Conservation (phyloP, 2,329 filamentous ascomycete species). For the Aotearoamyces nothofagi region DNA sequence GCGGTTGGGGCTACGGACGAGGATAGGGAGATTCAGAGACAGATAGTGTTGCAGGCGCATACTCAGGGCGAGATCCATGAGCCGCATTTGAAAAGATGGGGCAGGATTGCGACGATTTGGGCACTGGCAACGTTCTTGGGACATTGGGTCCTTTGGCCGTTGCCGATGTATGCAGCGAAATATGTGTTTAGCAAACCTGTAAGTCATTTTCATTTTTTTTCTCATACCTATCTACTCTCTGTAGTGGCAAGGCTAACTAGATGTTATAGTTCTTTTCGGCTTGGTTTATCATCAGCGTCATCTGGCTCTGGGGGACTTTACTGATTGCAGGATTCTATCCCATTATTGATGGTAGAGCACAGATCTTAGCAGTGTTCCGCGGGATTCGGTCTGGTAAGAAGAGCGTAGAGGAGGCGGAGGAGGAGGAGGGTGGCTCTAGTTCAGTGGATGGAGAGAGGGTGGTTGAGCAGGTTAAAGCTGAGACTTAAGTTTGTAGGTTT, state of each 20-base stretch:
- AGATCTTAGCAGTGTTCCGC: constrained; percentile 10
- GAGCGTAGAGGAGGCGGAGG: neutral
- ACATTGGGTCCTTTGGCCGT: constrained; percentile 37
- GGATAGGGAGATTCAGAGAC: constrained; percentile 9
- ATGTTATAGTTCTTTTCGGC: constrained; percentile 27
- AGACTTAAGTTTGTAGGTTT: too few species aligned
- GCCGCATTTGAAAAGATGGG: constrained; percentile 25
- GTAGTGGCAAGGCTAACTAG: constrained; percentile 3
- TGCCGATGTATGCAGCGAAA: constrained; percentile 36
- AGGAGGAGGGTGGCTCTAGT: too few species aligned
- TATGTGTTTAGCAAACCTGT: constrained; percentile 30
- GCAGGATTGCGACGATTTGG: constrained; percentile 28
- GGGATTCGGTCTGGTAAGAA: neutral
- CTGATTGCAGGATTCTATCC: constrained; percentile 33
- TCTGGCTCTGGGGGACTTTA: constrained; percentile 37
- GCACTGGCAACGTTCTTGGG: constrained; percentile 32
- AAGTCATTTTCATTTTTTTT: constrained; percentile 4
- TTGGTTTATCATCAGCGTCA: constrained; percentile 32
- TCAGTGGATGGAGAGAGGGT: too few species aligned
- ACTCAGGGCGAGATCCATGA: constrained; percentile 20
- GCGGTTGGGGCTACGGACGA: constrained; percentile 10
- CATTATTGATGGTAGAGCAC: constrained; percentile 28
- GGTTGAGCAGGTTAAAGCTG: too few species aligned
- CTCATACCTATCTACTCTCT: too few species aligned
- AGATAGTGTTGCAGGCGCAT: neutral